A percentile compares a stretch with the other conserved stretches of the same genome.
phyloP scores from a whole-genome alignment of 192 early-diverging fungal genomes.

The Funneliformis mosseae region DNA sequence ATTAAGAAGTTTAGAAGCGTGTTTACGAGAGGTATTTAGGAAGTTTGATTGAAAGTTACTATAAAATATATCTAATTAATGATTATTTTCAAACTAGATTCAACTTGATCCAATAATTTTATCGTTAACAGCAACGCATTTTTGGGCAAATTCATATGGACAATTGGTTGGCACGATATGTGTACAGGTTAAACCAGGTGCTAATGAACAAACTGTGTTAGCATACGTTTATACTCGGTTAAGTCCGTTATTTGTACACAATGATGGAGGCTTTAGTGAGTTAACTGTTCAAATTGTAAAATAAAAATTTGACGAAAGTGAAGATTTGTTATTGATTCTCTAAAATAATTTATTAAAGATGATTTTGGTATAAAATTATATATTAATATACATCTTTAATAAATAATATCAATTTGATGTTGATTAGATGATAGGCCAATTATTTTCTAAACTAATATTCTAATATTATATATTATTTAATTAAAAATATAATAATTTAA shows the following conservation, averaged over 20 bases:
- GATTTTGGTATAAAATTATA: too few relatives aligned
- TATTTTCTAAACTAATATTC: too few relatives aligned
- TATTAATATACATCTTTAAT: too few relatives aligned
- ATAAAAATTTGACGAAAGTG: too few relatives aligned
- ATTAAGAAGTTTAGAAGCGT: conserved; percentile 46
- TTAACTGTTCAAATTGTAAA: conserved; percentile 53
- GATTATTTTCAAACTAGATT: conserved; percentile 31
- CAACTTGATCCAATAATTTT: conserved; percentile 49
- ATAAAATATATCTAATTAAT: neutral
- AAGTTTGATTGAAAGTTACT: neutral
- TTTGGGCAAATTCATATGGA: conserved; percentile 60
- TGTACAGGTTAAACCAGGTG: conserved; percentile 46
- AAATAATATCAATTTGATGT: too few relatives aligned
- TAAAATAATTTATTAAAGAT: too few relatives aligned
- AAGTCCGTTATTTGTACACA: conserved; percentile 41
- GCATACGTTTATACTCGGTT: conserved; percentile 49
- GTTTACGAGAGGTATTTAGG: conserved; percentile 49
- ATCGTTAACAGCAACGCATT: conserved; percentile 51
- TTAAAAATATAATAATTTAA: too few relatives aligned
- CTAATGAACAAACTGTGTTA: conserved; percentile 54
- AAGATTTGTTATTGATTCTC: too few relatives aligned
- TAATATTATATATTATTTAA: too few relatives aligned
- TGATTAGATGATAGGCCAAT: too few relatives aligned
- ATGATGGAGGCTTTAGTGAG: conserved; percentile 47
- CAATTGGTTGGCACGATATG: conserved; percentile 53